These are phyloP conservation scores for Groenewaldozyma salmanticensis DNA, from an alignment of 805 yeast species.

Conservation along the genomic window DNA sequence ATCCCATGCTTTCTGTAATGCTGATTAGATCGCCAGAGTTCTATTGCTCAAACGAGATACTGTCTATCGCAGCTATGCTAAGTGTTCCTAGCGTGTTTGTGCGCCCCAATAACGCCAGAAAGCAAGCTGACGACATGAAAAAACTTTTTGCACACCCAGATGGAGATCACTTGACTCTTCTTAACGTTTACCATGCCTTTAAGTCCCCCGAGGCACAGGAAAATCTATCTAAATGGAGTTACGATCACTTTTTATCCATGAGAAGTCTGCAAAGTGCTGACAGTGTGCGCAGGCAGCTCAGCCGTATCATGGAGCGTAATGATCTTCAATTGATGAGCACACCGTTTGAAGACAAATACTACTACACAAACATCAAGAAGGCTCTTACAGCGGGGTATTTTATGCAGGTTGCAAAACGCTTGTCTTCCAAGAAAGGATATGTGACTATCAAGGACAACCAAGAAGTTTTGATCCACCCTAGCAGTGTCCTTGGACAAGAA, in stretches of 20 bases:
- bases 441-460: conserved; percentile 92
- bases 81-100: conserved; percentile 93
- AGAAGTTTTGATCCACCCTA: conserved; percentile 89
- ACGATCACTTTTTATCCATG: conserved; percentile 76
- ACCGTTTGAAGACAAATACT: conserved; percentile 51
- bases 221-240: conserved; percentile 67
- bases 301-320: conserved; percentile 70
- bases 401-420: conserved; percentile 96
- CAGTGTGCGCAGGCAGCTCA: conserved; percentile 75
- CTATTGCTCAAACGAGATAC: conserved; percentile 78
- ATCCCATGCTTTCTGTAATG: conserved; percentile 92
- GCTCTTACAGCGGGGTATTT: conserved; percentile 90
- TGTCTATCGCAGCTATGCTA: conserved; percentile 80
- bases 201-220: conserved; percentile 61
- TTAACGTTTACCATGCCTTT: conserved; percentile 83
- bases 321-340: conserved; percentile 67
- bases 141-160: conserved; percentile 81
- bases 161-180: conserved; percentile 87
- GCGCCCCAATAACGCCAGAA: conserved; percentile 79
- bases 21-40: conserved; percentile 79
- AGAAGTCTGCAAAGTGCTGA: conserved; percentile 81
- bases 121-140: conserved; percentile 87
- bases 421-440: conserved; percentile 49
- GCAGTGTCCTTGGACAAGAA: conserved; percentile 79
- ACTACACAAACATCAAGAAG: conserved; percentile 70